These are phyloP conservation scores for Leishmania arabica DNA, from an alignment of 208 protist species.

Conservation along the genomic window DNA sequence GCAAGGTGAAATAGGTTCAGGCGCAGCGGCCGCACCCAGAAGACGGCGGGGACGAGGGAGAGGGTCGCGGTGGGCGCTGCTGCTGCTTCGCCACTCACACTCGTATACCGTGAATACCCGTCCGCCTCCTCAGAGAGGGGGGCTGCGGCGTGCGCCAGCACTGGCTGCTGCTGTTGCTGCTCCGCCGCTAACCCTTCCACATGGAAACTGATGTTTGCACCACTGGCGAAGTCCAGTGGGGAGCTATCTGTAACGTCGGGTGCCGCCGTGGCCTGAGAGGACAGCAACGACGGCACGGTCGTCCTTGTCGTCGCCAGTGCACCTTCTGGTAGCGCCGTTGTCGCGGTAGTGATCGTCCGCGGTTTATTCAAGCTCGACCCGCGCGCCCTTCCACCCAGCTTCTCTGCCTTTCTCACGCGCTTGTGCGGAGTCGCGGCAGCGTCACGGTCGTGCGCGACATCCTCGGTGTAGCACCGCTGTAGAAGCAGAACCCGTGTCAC, in stretches of 20 bases:
- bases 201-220: not conserved
- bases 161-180: conserved; percentile 1
- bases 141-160: conserved; percentile 16
- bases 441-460: not conserved
- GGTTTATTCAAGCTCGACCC: not conserved
- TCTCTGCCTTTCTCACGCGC: not conserved
- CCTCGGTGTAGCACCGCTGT: conserved; percentile 7
- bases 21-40: conserved; percentile 19
- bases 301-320: not conserved
- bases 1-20: conserved; percentile 45
- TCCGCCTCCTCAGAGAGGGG: conserved; percentile 10
- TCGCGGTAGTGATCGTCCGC: not conserved
- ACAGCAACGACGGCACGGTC: not conserved
- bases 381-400: not conserved
- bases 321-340: not conserved
- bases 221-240: not conserved
- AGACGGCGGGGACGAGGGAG: conserved; percentile 13
- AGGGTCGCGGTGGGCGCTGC: conserved; percentile 15
- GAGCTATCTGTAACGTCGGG: not conserved
- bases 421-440: not conserved
- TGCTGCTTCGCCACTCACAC: not conserved
- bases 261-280: not conserved
- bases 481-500: conserved; percentile 26
- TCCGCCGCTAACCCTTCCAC: not conserved
- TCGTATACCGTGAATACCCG: not conserved